Base-by-base conservation (phyloP, 345 rosid genomes). In the Sonneratia caseolaris region DNA sequence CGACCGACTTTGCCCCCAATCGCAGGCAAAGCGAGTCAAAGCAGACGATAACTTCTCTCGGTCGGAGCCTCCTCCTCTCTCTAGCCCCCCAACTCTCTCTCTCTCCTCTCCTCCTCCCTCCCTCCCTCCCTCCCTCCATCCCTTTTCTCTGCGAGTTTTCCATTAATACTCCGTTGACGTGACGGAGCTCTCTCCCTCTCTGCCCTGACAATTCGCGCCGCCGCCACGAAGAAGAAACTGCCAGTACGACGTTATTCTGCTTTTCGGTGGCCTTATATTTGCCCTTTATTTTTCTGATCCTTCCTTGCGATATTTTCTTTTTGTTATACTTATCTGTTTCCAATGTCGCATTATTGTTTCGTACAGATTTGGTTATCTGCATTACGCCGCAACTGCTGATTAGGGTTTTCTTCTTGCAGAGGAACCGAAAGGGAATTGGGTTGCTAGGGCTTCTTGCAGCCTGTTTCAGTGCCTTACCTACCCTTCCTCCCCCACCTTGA, bases 361-460 rank as follows among this genome's bases (percentile, higher is more conserved):
- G 66, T 32, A 13, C 66, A 11, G 66, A 62, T 62, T 62, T 12
- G 66, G 66, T 38, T 13, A 35, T 32, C 66, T 27, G 66, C 66
- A 62, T 62, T 62, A 35, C 66, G 37, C 15, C 27, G 66, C 19
- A 18, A 13, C 37, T 62, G 37, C 38, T 62, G 38, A 62, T 62
- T 62, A 62, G 66, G 66, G 37, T 62, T 62, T 32, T 62, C 21
- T 62, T 9, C 37, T 62, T 27, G 37, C 66, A 62, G 66, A 35
- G 66, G 37, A 32, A 24, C 66, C 5, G 64, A 15, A 32, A 32
- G 18, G 37, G 24, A 4, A 3, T 32, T 27, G 37, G 15, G 32
- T 62, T 62, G 66, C 38, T 62, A 62, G 66, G 37, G 66, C 66
- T 62, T 62, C 66, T 24, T 7, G 66, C 32, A 27, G 32, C 32